phyloP scores from a whole-genome alignment of 768 basidiomycete genomes.

The Lactarius evosmus region DNA sequence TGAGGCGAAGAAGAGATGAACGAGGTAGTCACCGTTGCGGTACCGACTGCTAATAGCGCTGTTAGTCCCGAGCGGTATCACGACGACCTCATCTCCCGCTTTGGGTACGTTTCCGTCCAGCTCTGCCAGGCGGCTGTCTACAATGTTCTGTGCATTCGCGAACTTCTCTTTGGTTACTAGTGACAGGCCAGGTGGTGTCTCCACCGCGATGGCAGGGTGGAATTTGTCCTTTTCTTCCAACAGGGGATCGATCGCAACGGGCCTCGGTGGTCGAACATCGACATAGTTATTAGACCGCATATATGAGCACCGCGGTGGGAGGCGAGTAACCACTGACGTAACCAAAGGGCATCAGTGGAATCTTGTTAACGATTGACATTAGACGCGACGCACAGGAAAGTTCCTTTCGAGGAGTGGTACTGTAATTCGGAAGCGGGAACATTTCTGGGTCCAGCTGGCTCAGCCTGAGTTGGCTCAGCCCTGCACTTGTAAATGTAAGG shows the following conservation, averaged over 20 bases:
- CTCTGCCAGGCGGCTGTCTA: constrained; percentile 29
- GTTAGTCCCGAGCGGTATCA: constrained; percentile 85
- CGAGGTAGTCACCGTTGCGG: constrained; percentile 64
- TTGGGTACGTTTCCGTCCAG: constrained; percentile 4
- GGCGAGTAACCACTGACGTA: constrained; percentile 27
- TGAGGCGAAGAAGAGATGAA: neutral
- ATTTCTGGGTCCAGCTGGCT: constrained; percentile 66
- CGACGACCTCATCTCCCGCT: constrained; percentile 59
- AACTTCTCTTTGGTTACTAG: constrained; percentile 42
- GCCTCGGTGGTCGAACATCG: constrained; percentile 27
- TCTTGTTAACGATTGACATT: neutral
- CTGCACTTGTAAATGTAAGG: constrained; percentile 71
- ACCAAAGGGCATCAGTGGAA: neutral
- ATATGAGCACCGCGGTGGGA: constrained; percentile 7
- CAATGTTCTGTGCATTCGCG: constrained; percentile 36
- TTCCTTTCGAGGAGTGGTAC: constrained; percentile 39
- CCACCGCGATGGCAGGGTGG: constrained; percentile 21
- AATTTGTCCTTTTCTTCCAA: constrained; percentile 22
- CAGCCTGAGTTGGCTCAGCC: constrained; percentile 68
- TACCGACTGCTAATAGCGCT: constrained; percentile 84
- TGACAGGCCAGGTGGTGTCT: constrained; percentile 29
- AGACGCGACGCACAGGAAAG: constrained; percentile 35
- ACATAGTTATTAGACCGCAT: constrained; percentile 22
- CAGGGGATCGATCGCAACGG: constrained; percentile 39
- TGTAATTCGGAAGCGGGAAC: constrained; percentile 66